Base-by-base conservation (phyloP, 2,329 filamentous ascomycete species). In the Chrysosporium queenslandicum region DNA sequence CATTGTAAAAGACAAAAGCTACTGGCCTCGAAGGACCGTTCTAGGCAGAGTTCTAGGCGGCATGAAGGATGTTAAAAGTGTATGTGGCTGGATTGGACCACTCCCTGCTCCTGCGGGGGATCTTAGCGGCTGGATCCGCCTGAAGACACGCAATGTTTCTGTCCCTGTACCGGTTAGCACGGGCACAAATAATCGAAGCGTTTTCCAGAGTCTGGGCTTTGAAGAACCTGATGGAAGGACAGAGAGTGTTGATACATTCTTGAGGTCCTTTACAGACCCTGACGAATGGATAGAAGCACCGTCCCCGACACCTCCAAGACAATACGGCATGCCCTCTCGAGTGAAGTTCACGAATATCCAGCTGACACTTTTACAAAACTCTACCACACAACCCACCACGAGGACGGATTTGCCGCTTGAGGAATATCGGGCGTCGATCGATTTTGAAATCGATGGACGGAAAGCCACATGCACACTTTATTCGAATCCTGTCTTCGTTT, bases 221-320 rank as follows among this genome's bases (percentile, higher is more conserved):
- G 36, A 37, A 48, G 46, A 46, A 18, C 43, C 43, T 21, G 43
- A 46, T n/a, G 43, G 43, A 18, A 46, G 43, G 18, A 46, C 43
- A n/a, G 43, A 36, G 29, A 46, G 18, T 23, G 43, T 46, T 14
- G 29, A 46, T n/a, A 11, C 43, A 14, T 46, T 46, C 18, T 23
- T 46, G 14, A 34, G 36, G 18, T 46, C 43, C 11, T 46, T 48
- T 11, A 48, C 46, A 2, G 46, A 48, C 23, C 46, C 32, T 23
- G 21, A 37, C 20, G 20, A 48, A 27, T 48, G 46, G 46, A 48
- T 48, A 21, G 32, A 48, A 25, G 46, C 46, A 7, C 36, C 36
- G 12, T 39, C 32, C 5, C 46, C 46, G 9, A 16, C 46, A 2
- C 46, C 36, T 30, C 32, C 46, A 2, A 34, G 43, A n/a, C 43